Evolutionary conservation across 164 flowering plant genomes (phyloP).

Genomic region (Stephania japonica): DNA sequence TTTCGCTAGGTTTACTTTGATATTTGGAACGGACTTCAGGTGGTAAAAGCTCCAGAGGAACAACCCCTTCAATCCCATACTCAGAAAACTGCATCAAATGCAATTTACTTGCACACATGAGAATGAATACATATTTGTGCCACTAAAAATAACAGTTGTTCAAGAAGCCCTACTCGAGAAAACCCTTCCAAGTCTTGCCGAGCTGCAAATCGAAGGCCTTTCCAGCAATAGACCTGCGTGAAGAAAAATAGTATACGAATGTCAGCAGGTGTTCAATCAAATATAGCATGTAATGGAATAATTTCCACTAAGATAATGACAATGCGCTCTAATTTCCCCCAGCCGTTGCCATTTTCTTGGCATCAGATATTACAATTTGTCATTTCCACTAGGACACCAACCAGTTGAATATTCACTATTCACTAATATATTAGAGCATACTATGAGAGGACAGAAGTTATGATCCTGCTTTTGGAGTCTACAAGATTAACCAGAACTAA

Average conservation of each 20-base stretch:
- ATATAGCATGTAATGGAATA: no score
- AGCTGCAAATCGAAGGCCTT: constrained; percentile 91
- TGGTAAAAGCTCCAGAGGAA: constrained; percentile 85
- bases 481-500: no score
- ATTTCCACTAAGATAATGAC: no score
- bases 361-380: no score
- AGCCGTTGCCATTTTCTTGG: no score
- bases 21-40: constrained; percentile 68
- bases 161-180: constrained; percentile 57
- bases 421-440: no score
- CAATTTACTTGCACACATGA: neutral
- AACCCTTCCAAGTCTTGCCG: constrained; percentile 98
- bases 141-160: neutral
- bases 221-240: constrained; percentile 97
- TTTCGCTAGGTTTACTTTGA: constrained; percentile 69
- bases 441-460: no score
- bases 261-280: neutral
- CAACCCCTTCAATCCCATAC: constrained; percentile 89
- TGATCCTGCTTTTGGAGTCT: no score
- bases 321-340: no score
- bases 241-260: neutral
- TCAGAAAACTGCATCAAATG: constrained; percentile 75
- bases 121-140: neutral
- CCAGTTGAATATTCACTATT: no score
- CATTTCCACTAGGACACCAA: no score